Percentiles rank a stretch among this genome's conserved stretches.
phyloP scores from a whole-genome alignment of 2,329 filamentous ascomycete species.

The Colletotrichum shisoi region DNA sequence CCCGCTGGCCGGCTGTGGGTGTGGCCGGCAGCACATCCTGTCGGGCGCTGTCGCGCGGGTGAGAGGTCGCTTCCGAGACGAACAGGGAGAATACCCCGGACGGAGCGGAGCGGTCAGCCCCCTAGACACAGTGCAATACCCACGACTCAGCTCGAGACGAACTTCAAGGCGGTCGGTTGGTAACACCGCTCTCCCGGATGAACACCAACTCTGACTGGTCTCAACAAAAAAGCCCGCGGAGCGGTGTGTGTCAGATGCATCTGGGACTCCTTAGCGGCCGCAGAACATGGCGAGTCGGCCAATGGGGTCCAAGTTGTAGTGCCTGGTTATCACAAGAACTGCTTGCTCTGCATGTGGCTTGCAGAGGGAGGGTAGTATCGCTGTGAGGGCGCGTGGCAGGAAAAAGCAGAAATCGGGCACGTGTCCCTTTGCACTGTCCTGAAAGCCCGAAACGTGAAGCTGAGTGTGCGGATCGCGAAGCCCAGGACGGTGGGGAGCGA shows the following conservation, averaged over 20 bases:
- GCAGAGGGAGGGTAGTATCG: slow-evolving; percentile 35
- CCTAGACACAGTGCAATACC: background rate
- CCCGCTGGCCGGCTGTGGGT: slow-evolving; percentile 22
- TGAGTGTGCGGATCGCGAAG: slow-evolving; percentile 10
- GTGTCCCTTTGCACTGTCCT: slow-evolving; percentile 17
- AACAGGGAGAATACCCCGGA: background rate
- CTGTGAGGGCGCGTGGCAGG: slow-evolving; percentile 26
- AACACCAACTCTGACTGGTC: slow-evolving; percentile 24
- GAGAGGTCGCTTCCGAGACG: slow-evolving; percentile 2
- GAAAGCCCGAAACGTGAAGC: slow-evolving; percentile 12
- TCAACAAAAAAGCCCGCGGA: slow-evolving; percentile 36
- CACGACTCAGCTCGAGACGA: slow-evolving; percentile 14
- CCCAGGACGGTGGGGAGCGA: background rate
- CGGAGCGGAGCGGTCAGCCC: slow-evolving; percentile 11
- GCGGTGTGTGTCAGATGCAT: slow-evolving; percentile 40
- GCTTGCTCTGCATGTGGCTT: slow-evolving; percentile 37
- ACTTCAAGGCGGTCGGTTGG: slow-evolving; percentile 14
- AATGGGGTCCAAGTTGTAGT: slow-evolving; percentile 1
- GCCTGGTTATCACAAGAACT: slow-evolving; percentile 32
- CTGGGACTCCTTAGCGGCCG: slow-evolving; percentile 33
- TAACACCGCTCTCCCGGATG: slow-evolving; percentile 16
- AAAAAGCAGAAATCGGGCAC: slow-evolving; percentile 31
- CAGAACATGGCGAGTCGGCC: slow-evolving; percentile 5
- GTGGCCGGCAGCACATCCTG: slow-evolving; percentile 17
- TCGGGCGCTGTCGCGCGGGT: background rate